These are phyloP conservation scores for Candida saitoana DNA, from an alignment of 805 yeast species.

Conservation along the genomic window DNA sequence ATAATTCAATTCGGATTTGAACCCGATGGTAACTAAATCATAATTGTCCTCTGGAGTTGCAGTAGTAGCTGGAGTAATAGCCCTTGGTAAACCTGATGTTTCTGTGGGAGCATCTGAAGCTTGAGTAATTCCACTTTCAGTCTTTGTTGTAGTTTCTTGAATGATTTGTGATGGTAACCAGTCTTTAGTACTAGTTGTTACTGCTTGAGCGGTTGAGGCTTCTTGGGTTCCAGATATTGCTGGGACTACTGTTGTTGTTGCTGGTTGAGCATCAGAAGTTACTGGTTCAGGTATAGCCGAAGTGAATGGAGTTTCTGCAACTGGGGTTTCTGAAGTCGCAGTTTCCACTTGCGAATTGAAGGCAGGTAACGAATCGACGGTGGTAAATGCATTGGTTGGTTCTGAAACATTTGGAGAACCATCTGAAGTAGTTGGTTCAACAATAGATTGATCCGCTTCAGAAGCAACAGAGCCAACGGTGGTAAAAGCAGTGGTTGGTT, in stretches of 20 bases:
- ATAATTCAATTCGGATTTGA: conserved; percentile 74
- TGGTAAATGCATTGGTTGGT: conserved; percentile 1
- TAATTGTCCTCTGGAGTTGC: conserved; percentile 43
- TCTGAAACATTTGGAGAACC: background rate
- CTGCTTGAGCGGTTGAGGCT: conserved; percentile 4
- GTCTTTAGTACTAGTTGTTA: conserved; percentile 11
- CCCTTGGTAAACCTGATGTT: conserved; percentile 61
- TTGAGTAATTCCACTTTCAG: conserved; percentile 3
- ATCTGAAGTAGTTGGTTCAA: background rate
- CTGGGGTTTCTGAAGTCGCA: background rate
- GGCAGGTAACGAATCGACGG: background rate
- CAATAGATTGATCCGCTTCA: background rate
- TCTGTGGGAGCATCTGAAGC: conserved; percentile 20
- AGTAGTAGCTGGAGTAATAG: conserved; percentile 66
- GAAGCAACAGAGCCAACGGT: conserved; percentile 6
- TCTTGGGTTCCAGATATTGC: conserved; percentile 1
- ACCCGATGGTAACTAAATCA: conserved; percentile 68
- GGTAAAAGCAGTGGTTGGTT: conserved; percentile 3
- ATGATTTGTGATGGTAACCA: conserved; percentile 31
- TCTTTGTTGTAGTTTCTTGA: conserved; percentile 9
- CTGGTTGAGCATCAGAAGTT: background rate
- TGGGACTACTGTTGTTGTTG: conserved; percentile 3
- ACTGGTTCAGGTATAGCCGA: conserved; percentile 1
- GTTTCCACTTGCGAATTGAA: conserved; percentile 1
- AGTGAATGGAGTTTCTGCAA: background rate